phyloP scores from a whole-genome alignment of 2,329 filamentous ascomycete genomes.

The Stemphylium beticola region DNA sequence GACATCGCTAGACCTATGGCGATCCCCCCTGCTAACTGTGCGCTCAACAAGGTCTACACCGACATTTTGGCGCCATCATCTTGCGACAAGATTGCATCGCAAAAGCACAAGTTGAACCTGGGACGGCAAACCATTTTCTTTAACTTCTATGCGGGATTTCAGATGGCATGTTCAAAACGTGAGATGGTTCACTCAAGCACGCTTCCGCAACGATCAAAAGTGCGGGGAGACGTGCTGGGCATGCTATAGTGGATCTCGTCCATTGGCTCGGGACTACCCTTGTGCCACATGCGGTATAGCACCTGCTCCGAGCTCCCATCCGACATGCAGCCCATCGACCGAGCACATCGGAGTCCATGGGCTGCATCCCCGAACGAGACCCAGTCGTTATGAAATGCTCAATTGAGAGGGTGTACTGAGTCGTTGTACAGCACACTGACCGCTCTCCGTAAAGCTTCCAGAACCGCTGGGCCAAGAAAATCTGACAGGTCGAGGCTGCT shows the following conservation, averaged over 20 bases:
- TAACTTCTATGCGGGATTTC: background rate
- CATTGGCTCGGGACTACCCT: slow-evolving; percentile 18
- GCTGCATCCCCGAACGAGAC: slow-evolving; percentile 18
- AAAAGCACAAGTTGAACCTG: background rate
- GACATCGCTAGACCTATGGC: slow-evolving; percentile 20
- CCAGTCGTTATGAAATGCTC: slow-evolving; percentile 10
- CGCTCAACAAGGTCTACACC: slow-evolving; percentile 23
- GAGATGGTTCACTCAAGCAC: slow-evolving; percentile 5
- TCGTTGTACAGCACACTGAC: slow-evolving; percentile 15
- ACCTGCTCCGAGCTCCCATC: slow-evolving; percentile 7
- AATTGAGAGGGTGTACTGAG: slow-evolving; percentile 5
- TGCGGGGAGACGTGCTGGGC: slow-evolving; percentile 17
- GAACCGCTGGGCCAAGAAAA: slow-evolving; percentile 8
- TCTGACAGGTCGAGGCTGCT: slow-evolving; percentile 3
- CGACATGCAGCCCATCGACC: slow-evolving; percentile 3
- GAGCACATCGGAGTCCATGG: slow-evolving; percentile 14
- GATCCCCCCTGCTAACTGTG: slow-evolving; percentile 17
- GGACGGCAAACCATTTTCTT: background rate
- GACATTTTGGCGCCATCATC: slow-evolving; percentile 22
- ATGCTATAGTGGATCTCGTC: slow-evolving; percentile 8
- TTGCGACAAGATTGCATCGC: background rate
- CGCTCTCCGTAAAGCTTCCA: slow-evolving; percentile 11
- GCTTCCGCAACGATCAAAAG: slow-evolving; percentile 10
- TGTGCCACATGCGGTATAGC: slow-evolving; percentile 7
- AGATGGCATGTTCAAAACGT: background rate